Conservation (phyloP, 441 rosid genomes). For the Gossypium davidsonii region DNA sequence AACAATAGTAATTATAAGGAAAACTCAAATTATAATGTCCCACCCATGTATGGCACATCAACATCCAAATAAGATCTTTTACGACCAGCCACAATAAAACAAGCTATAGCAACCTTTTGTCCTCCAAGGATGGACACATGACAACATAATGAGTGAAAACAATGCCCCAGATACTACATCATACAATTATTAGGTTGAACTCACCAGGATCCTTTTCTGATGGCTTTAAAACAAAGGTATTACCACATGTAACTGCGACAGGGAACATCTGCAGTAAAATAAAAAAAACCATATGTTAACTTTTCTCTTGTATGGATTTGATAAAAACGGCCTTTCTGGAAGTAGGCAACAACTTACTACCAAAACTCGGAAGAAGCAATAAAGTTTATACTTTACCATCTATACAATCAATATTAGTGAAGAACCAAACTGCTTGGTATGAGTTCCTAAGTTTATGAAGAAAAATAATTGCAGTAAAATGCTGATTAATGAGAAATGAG, state of each 20-base stretch:
- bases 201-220: conserved; percentile 95
- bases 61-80: background rate
- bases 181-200: conserved; percentile 6
- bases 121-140: background rate
- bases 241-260: conserved; percentile 83
- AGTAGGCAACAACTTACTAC: background rate
- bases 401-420: background rate
- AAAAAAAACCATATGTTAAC: background rate
- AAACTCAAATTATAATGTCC: background rate
- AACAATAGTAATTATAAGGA: background rate
- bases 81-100: background rate
- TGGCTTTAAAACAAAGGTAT: conserved; percentile 86
- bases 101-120: background rate
- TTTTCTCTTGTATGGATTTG: background rate
- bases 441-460: background rate
- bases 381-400: background rate
- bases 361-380: background rate
- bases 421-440: background rate
- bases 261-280: conserved; percentile 63
- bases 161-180: background rate
- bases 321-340: background rate
- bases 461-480: background rate
- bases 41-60: background rate
- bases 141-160: background rate
- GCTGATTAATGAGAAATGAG: background rate